These are phyloP conservation scores for Ophiostoma australiae DNA, from an alignment of 2,329 filamentous ascomycete species.

Conservation along the genomic window DNA sequence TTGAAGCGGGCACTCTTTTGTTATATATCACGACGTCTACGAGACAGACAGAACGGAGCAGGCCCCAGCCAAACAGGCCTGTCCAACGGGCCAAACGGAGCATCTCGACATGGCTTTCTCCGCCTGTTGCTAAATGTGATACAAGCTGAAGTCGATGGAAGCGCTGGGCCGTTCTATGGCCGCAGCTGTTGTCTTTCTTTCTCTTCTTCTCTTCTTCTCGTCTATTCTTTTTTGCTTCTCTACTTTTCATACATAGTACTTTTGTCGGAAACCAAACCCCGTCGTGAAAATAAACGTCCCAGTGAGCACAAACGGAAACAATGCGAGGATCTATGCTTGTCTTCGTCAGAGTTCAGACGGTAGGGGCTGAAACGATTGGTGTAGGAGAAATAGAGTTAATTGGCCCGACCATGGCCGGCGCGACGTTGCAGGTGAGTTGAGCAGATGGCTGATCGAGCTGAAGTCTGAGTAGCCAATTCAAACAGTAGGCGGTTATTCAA, in stretches of 20 bases:
- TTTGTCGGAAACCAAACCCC: background rate
- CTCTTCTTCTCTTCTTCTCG: background rate
- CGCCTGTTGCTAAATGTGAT: background rate
- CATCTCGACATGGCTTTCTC: background rate
- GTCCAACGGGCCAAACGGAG: background rate
- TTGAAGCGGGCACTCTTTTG: background rate
- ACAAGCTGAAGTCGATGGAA: background rate
- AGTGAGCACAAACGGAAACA: background rate
- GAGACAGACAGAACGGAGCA: background rate
- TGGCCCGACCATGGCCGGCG: constrained; percentile 7
- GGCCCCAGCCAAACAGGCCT: background rate
- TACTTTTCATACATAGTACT: background rate
- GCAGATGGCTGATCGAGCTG: background rate
- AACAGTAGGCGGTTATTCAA: background rate
- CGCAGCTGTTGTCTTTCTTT: background rate
- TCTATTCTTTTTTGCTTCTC: background rate
- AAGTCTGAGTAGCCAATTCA: background rate
- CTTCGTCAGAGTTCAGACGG: constrained; percentile 4
- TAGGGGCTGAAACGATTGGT: constrained; percentile 16
- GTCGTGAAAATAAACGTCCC: background rate
- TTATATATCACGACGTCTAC: background rate
- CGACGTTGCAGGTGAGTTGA: constrained; percentile 11
- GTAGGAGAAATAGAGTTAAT: constrained; percentile 11
- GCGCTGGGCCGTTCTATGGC: background rate
- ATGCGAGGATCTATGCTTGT: background rate